phyloP scores from a whole-genome alignment of 23 red algal genomes.

The Gracilaria gracilis region DNA sequence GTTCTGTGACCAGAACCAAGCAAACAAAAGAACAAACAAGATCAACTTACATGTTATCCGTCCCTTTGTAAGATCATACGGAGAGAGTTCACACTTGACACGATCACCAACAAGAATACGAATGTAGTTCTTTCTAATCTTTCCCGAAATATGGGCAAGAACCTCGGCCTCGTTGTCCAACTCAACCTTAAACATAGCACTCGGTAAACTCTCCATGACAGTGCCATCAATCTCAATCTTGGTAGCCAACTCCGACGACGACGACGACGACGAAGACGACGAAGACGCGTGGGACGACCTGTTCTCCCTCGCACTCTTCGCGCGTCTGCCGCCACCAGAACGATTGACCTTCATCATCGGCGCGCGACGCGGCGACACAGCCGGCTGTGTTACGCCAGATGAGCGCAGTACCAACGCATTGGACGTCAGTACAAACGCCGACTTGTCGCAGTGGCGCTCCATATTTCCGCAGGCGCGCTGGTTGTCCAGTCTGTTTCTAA shows the following conservation, averaged over 20 bases:
- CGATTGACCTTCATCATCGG: conserved; percentile 49
- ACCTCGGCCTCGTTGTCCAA: conserved; percentile 78
- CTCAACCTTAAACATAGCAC: conserved; percentile 90
- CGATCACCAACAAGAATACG: conserved; percentile 94
- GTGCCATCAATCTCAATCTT: conserved; percentile 93
- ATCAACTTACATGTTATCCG: conserved; percentile 83
- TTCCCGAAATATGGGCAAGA: conserved; percentile 91
- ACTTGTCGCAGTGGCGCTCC: neutral
- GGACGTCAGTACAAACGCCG: neutral
- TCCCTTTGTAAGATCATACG: conserved; percentile 94
- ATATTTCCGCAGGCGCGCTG: neutral
- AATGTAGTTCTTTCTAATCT: conserved; percentile 97
- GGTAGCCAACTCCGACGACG: conserved; percentile 28
- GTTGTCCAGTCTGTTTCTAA: no score
- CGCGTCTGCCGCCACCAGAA: conserved; percentile 27
- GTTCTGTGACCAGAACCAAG: neutral
- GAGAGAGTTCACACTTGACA: conserved; percentile 86
- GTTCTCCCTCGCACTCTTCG: conserved; percentile 30
- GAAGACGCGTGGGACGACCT: neutral
- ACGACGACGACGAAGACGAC: conserved; percentile 2
- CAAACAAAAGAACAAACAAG: neutral
- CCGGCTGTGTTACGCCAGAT: neutral
- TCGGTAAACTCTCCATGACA: conserved; percentile 95
- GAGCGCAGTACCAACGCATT: neutral
- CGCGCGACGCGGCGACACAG: conserved; percentile 4